Percentiles rank a stretch among this genome's conserved stretches.
phyloP scores from a whole-genome alignment of 2,329 filamentous ascomycete genomes.

The Dactylellina leptospora region DNA sequence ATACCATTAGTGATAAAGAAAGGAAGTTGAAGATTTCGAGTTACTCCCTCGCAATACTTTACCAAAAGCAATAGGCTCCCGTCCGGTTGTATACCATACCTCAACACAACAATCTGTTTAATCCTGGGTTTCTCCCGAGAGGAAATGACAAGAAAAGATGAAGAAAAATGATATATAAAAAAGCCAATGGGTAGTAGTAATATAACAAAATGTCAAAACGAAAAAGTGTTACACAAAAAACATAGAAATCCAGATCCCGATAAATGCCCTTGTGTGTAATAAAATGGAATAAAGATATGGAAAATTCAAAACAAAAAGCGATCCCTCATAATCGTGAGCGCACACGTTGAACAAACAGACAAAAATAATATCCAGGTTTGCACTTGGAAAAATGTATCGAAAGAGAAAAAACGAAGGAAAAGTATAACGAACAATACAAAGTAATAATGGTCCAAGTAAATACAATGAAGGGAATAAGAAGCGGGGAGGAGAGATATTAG shows the following conservation, averaged over 20 bases:
- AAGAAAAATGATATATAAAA: slow-evolving; percentile 8
- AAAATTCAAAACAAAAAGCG: slow-evolving; percentile 10
- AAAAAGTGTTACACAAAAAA: background rate
- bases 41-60: no score
- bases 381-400: slow-evolving; percentile 7
- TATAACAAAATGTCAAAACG: background rate
- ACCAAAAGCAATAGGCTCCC: no score
- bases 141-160: no score
- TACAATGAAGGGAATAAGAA: slow-evolving; percentile 48
- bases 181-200: background rate
- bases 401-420: background rate
- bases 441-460: slow-evolving; percentile 52
- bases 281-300: slow-evolving; percentile 1
- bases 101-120: no score
- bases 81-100: no score
- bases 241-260: slow-evolving; percentile 8
- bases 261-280: slow-evolving; percentile 9
- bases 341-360: slow-evolving; percentile 30
- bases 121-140: no score
- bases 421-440: slow-evolving; percentile 41
- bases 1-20: no score
- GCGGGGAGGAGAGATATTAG: slow-evolving; percentile 31
- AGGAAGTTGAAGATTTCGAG: no score
- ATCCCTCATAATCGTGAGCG: slow-evolving; percentile 35
- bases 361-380: slow-evolving; percentile 20